Base-by-base conservation (phyloP, 1,139 yeast species). In the Zygosaccharomyces sapae region DNA sequence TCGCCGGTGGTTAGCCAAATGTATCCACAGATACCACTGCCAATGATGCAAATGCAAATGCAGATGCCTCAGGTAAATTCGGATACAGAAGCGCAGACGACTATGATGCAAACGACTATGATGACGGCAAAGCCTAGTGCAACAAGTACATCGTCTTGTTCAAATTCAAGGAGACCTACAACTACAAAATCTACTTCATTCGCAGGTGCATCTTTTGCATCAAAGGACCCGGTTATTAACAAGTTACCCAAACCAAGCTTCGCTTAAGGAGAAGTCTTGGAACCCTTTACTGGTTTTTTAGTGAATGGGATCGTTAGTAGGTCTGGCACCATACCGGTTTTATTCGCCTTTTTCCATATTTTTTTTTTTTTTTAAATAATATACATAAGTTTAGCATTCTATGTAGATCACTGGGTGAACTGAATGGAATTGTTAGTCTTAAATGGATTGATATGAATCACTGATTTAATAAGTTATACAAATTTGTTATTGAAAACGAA, bases 191-290 rank as follows among this genome's bases (percentile, higher is more conserved):
- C 49, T 43, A 50, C 41, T n/a, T 38, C 55, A 13, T 63, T 62
- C 48, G 68, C 68, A 2, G 68, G 68, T 43, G 68, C 67, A 5
- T 63, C 68, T 1, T 65, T 65, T 47, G 65, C 68, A n/a, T 57
- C 64, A 5, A 56, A 57, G 42, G 55, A 58, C 12, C 68, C 68
- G n/a, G 54, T 58, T 25, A 58, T 59, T 31, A 50, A 57, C 13
- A 53, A 52, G 22, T 44, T 60, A 25, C 64, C 64, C 7, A 60
- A 59, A 44, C 64, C 64, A 20, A 59, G 63, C 47, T 59, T 59
- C 45, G 49, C 58, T 24, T 58, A 48, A 45, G 41, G 44, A 24
- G 45, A 30, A 37, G 22, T 47, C 22, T 38, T 16, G 36, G 36
- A 13, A 33, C 36, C 13, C 12, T 37, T 37, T 37, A n/a, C 24